phyloP scores from a whole-genome alignment of 257 asterid genomes.

The Cinchona pubescens region DNA sequence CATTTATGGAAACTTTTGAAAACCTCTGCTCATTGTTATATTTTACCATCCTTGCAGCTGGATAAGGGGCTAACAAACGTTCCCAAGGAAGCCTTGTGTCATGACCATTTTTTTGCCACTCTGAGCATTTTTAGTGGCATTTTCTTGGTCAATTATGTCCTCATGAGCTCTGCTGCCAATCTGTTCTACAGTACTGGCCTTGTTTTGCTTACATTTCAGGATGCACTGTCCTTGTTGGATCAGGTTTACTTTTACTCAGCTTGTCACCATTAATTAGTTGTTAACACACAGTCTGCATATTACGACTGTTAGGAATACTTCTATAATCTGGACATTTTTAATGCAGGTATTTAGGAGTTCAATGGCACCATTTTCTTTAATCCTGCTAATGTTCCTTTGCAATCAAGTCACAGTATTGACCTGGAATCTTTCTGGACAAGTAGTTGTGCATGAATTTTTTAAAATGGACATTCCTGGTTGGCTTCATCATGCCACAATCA shows the following conservation, averaged over 20 bases:
- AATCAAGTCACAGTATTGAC: slow-evolving; percentile 71
- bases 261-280: neutral
- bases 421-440: slow-evolving; percentile 78
- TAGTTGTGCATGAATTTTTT: slow-evolving; percentile 51
- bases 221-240: slow-evolving; percentile 80
- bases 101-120: slow-evolving; percentile 83
- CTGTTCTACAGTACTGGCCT: slow-evolving; percentile 65
- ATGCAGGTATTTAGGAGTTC: slow-evolving; percentile 74
- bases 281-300: neutral
- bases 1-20: neutral
- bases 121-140: slow-evolving; percentile 73
- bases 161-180: slow-evolving; percentile 69
- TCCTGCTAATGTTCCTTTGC: slow-evolving; percentile 58
- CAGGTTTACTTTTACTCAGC: slow-evolving; percentile 54
- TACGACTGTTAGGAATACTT: slow-evolving; percentile 3
- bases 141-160: slow-evolving; percentile 66
- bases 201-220: slow-evolving; percentile 67
- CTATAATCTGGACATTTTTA: slow-evolving; percentile 23
- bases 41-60: slow-evolving; percentile 54
- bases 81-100: slow-evolving; percentile 57
- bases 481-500: slow-evolving; percentile 87
- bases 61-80: slow-evolving; percentile 39
- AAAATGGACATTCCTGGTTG: slow-evolving; percentile 79
- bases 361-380: slow-evolving; percentile 53
- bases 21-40: neutral